Conservation (phyloP, 2,329 filamentous ascomycete species). For the Alternaria ventricosa region DNA sequence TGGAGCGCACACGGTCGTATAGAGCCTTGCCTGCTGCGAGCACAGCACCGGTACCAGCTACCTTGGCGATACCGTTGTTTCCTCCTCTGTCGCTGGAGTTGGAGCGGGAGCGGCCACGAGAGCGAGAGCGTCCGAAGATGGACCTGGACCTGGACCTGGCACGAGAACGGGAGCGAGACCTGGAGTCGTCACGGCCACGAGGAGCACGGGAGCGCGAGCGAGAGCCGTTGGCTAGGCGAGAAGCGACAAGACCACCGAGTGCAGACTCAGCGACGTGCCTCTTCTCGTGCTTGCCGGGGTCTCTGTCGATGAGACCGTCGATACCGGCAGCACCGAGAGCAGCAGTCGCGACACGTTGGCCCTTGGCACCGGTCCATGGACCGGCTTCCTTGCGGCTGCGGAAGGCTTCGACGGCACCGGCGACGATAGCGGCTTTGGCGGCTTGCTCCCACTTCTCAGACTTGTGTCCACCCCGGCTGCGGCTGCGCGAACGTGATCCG, state of each 20-base stretch:
- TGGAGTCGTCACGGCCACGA: slow-evolving; percentile 51
- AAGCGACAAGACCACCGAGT: slow-evolving; percentile 85
- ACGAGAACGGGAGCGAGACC: slow-evolving; percentile 61
- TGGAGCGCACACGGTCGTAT: slow-evolving; percentile 63
- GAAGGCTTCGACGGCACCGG: slow-evolving; percentile 91
- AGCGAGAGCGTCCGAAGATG: slow-evolving; percentile 46
- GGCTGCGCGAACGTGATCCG: slow-evolving; percentile 61
- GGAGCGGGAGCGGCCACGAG: slow-evolving; percentile 52
- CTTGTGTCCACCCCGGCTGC: slow-evolving; percentile 55
- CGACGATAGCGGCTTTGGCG: slow-evolving; percentile 87
- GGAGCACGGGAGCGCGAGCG: slow-evolving; percentile 63
- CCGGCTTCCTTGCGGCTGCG: slow-evolving; percentile 87
- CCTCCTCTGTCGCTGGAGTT: slow-evolving; percentile 56
- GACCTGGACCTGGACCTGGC: slow-evolving; percentile 61
- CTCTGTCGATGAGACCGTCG: slow-evolving; percentile 73
- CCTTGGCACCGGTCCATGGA: slow-evolving; percentile 88
- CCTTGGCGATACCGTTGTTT: slow-evolving; percentile 55
- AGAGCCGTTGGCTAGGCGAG: slow-evolving; percentile 82
- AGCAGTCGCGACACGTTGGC: slow-evolving; percentile 88
- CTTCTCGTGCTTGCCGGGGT: slow-evolving; percentile 76
- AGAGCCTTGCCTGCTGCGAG: slow-evolving; percentile 59
- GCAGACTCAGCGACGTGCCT: slow-evolving; percentile 85
- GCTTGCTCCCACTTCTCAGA: slow-evolving; percentile 73
- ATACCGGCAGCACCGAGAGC: slow-evolving; percentile 85
- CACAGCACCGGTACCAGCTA: slow-evolving; percentile 57